A percentile compares a stretch with the other conserved stretches of the same genome.
These are phyloP conservation scores for Voacanga thouarsii DNA, from an alignment of 257 asterid species.

Conservation along the genomic window DNA sequence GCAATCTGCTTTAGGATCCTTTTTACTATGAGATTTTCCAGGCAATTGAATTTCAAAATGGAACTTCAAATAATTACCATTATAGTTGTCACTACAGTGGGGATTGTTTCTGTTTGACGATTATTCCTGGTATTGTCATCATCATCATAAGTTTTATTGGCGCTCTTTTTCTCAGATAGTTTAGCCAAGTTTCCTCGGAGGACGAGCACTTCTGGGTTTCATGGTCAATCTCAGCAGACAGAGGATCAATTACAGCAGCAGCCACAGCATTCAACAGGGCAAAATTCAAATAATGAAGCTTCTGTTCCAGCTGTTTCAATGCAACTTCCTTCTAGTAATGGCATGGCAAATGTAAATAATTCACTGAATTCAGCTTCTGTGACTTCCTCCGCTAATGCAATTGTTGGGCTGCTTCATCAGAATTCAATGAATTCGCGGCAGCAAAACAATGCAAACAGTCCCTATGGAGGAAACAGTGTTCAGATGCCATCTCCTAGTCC, in stretches of 20 bases:
- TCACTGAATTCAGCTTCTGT: constrained; percentile 40
- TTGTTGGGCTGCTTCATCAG: constrained; percentile 61
- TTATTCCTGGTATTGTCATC: not conserved
- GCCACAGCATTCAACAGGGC: constrained; percentile 47
- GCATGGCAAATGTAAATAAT: constrained; percentile 43
- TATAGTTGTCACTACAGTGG: not conserved
- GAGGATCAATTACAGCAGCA: constrained; percentile 58
- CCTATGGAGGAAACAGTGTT: constrained; percentile 48
- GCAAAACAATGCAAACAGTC: constrained; percentile 47
- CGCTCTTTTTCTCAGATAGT: constrained; percentile 56
- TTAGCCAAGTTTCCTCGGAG: constrained; percentile 85
- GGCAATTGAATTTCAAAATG: not conserved
- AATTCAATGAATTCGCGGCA: constrained; percentile 73
- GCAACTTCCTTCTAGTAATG: constrained; percentile 53
- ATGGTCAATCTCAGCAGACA: constrained; percentile 55
- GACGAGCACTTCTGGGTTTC: constrained; percentile 51
- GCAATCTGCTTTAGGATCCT: not conserved
- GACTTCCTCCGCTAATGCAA: constrained; percentile 42
- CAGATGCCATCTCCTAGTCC: constrained; percentile 82
- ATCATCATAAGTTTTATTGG: not conserved
- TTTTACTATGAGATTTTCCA: not conserved
- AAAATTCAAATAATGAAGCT: constrained; percentile 50
- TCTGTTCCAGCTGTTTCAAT: constrained; percentile 40
- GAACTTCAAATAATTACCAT: not conserved
- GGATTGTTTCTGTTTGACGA: not conserved